phyloP scores from a whole-genome alignment of 345 rosid species.

The Erysimum cheiranthoides region DNA sequence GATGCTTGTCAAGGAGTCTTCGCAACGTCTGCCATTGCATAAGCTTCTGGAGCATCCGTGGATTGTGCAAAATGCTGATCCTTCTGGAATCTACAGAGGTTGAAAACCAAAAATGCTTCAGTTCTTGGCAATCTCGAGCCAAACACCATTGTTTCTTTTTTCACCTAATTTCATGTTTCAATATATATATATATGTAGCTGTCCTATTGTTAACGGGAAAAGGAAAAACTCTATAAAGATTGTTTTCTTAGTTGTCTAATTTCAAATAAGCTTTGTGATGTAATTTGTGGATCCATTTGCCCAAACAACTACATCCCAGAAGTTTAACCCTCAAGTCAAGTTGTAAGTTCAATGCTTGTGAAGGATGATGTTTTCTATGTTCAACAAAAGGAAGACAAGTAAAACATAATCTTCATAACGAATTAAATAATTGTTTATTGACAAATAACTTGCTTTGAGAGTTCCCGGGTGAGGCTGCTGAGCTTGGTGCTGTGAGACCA shows the following conservation, averaged over 20 bases:
- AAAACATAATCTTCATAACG: background rate
- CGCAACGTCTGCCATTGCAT: constrained; percentile 78
- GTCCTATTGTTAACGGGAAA: constrained; percentile 12
- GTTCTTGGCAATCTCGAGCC: constrained; percentile 39
- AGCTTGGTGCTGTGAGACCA: too few relatives aligned
- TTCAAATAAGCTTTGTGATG: background rate
- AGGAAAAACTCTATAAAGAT: background rate
- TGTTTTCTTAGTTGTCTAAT: constrained; percentile 5
- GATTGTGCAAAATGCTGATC: constrained; percentile 95
- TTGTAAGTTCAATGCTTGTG: background rate
- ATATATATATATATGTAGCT: constrained; percentile 3
- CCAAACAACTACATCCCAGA: background rate
- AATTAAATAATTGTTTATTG: too few relatives aligned
- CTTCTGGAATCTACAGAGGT: constrained; percentile 76
- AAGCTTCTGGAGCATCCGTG: constrained; percentile 96
- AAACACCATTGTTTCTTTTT: constrained; percentile 11
- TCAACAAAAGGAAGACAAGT: background rate
- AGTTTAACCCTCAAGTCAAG: background rate
- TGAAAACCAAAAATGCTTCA: constrained; percentile 39
- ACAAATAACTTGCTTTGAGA: too few relatives aligned
- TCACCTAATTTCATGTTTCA: constrained; percentile 7
- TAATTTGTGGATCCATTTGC: background rate
- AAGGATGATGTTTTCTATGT: background rate
- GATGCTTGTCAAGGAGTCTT: constrained; percentile 98
- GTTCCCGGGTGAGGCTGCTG: too few relatives aligned